These are phyloP conservation scores for Amaranthus palmeri DNA, from an alignment of 148 eudicot genomes.

Conservation along the genomic window DNA sequence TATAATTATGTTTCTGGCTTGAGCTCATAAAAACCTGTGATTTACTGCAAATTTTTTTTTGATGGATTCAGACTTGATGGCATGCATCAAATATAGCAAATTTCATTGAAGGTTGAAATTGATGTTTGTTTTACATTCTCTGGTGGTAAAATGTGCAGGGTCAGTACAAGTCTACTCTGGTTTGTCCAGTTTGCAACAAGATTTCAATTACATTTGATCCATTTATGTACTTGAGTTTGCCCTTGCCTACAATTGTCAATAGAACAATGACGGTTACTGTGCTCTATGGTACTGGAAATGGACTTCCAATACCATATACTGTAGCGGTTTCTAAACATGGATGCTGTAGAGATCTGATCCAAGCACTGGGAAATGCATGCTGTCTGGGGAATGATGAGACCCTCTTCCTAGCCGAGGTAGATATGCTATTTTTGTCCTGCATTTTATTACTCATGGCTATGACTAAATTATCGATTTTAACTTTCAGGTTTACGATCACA, in stretches of 20 bases:
- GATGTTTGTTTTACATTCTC: slow-evolving; percentile 8
- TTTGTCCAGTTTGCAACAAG: slow-evolving; percentile 84
- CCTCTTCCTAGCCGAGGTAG: slow-evolving; percentile 94
- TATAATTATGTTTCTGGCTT: too few relatives aligned
- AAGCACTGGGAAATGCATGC: slow-evolving; percentile 62
- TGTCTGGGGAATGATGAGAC: slow-evolving; percentile 70
- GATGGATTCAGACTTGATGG: background rate
- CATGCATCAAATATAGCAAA: background rate
- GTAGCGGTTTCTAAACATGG: slow-evolving; percentile 78
- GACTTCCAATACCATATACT: slow-evolving; percentile 83
- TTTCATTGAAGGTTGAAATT: background rate
- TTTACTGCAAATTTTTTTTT: too few relatives aligned
- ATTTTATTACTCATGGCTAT: background rate
- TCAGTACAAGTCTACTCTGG: slow-evolving; percentile 95
- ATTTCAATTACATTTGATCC: slow-evolving; percentile 95
- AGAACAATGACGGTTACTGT: slow-evolving; percentile 84
- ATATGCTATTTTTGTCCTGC: background rate
- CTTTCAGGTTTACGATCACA: slow-evolving; percentile 68
- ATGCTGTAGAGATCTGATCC: slow-evolving; percentile 65
- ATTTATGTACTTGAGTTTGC: slow-evolving; percentile 95
- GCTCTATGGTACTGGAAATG: slow-evolving; percentile 77
- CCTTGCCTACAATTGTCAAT: slow-evolving; percentile 77
- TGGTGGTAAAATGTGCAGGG: slow-evolving; percentile 53
- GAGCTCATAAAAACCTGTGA: too few relatives aligned
- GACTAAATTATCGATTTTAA: slow-evolving; percentile 18